A percentile compares a stretch with the other conserved stretches of the same genome.
Conservation (phyloP, 805 yeast genomes). For the Ascoidea asiatica region DNA sequence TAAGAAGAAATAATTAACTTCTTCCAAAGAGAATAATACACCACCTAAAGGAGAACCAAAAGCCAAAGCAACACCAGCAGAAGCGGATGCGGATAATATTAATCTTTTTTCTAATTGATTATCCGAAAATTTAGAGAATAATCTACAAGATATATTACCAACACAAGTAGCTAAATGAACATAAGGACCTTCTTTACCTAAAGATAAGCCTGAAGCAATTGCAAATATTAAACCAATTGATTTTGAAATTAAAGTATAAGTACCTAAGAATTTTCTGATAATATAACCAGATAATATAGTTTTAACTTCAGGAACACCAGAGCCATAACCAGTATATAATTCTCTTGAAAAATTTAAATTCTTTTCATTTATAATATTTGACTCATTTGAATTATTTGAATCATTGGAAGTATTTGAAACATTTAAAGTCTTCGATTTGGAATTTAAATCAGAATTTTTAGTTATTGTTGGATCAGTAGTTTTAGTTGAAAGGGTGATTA, state of each 20-base stretch:
- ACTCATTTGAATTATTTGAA: not conserved
- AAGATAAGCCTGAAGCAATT: constrained; percentile 41
- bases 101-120: constrained; percentile 40
- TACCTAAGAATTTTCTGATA: constrained; percentile 37
- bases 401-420: constrained; percentile 1
- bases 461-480: constrained; percentile 18
- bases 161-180: constrained; percentile 48
- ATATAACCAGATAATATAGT: constrained; percentile 47
- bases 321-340: constrained; percentile 41
- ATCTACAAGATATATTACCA: constrained; percentile 37
- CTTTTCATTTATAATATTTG: not conserved
- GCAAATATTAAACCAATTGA: constrained; percentile 34
- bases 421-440: not conserved
- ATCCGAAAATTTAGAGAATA: constrained; percentile 28
- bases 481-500: constrained; percentile 32
- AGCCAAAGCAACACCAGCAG: constrained; percentile 47
- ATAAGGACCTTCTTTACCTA: constrained; percentile 52
- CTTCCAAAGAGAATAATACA: constrained; percentile 41
- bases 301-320: constrained; percentile 51
- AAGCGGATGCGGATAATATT: constrained; percentile 40
- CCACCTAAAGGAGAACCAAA: constrained; percentile 52
- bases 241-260: constrained; percentile 35
- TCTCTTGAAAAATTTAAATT: constrained; percentile 7
- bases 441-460: not conserved
- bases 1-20: constrained; percentile 39